phyloP scores from a whole-genome alignment of 1,284 basidiomycete genomes.

The Trametes pubescens region DNA sequence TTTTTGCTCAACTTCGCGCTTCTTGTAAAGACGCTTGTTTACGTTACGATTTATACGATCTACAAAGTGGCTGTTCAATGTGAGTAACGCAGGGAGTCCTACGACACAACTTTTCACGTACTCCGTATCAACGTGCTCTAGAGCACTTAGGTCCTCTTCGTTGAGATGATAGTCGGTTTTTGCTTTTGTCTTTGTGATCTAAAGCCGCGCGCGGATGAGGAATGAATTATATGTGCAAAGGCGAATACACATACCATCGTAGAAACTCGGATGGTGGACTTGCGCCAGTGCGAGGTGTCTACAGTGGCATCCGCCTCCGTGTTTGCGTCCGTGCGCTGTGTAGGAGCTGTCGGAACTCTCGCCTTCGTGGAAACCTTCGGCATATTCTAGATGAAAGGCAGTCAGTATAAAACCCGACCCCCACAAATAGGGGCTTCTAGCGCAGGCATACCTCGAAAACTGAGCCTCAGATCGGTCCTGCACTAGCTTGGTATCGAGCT shows the following conservation, averaged over 20 bases:
- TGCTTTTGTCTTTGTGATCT: background rate
- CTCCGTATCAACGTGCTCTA: background rate
- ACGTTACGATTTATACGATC: background rate
- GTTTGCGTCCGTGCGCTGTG: background rate
- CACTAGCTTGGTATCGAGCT: no score
- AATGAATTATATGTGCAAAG: no score
- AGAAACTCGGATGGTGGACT: background rate
- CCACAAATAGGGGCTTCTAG: no score
- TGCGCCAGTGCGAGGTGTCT: background rate
- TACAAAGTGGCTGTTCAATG: background rate
- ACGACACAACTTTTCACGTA: background rate
- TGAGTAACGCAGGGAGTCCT: background rate
- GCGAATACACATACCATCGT: background rate
- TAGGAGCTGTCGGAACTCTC: background rate
- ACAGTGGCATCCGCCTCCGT: background rate
- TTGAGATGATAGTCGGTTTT: background rate
- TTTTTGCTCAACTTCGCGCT: slow-evolving; percentile 12
- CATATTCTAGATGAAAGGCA: background rate
- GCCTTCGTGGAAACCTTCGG: background rate
- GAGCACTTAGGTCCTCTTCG: background rate
- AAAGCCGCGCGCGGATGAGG: background rate
- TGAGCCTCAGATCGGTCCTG: no score
- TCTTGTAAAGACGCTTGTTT: slow-evolving; percentile 4
- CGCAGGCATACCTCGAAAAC: no score
- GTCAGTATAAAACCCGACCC: no score